Evolutionary conservation across 2,329 filamentous ascomycete species (phyloP), one percentile per base, ranked within the genome.

Genomic region (Cucurbitaria berberidis): DNA sequence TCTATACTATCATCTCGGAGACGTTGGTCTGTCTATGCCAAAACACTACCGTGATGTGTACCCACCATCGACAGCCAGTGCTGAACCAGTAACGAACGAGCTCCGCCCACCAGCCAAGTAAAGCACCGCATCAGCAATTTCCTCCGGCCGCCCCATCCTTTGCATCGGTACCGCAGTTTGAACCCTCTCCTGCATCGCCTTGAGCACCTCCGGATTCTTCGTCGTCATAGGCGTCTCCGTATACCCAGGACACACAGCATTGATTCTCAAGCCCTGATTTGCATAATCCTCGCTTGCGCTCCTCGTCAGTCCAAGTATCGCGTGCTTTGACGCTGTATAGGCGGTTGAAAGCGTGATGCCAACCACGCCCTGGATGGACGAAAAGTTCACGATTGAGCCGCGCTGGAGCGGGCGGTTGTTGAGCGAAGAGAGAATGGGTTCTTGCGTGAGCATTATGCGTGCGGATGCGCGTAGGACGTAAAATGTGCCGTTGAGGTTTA

Each of bases 401-500:
- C 66, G 57, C 45, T 75, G 70, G 5, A 44, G 69, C n/a, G 49
- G 53, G 16, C 55, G 64, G 49, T 68, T 70, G 24, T 79, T 72
- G 29, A 77, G 72, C 0, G 58, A 55, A 0, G 76, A 78, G 0
- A 57, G 46, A 2, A 80, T 77, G 0, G 67, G 74, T 0, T 77
- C 73, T 55, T 81, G 78, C 54, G 76, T 67, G 11, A 80, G 57
- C 78, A 81, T 81, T 19, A 80, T 73, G 27, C 70, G 62, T 10
- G 76, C 74, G 0, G 74, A 72, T 4, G 76, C 76, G 15, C 73
- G 66, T 0, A 80, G 58, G 2, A 80, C 68, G 51, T 73, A 77
- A 52, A 81, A 79, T 2, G 74, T 75, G 0, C 78, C 78, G 3
- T 69, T 76, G 1, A 81, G 55, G 41, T 81, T 81, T 46, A 80